Evolutionary conservation across 352 stramenopile genomes (phyloP), one percentile per base, ranked within the genome.

Genomic region (Phytophthora melonis): DNA sequence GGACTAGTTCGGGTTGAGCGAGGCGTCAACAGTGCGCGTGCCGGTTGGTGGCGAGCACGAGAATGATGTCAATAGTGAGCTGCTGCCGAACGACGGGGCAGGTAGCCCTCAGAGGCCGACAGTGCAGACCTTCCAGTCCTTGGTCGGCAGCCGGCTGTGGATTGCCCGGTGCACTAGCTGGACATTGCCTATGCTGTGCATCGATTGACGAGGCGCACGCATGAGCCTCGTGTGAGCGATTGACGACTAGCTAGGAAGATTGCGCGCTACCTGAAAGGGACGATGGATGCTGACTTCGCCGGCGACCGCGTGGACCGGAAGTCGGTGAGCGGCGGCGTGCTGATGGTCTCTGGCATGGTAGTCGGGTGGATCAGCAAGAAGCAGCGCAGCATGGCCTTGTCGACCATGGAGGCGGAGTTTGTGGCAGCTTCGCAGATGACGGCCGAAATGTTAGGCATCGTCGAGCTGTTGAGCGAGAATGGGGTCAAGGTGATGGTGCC

Each of bases 81-180:
- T 45, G 18, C 36, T 45, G 5, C 36, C 36, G 13, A 45, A 45
- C 5, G 36, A 45, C 36, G 13, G 36, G 36, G 11, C 36, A 45
- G 36, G 11, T 45, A 18, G 36, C 36, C 36, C 36, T 45, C 36
- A 45, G 36, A 45, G 36, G 4, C 36, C 36, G 36, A 45, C 36
- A 45, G 36, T 45, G 36, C 10, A 58, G 52, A 75, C 23, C 5
- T 82, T 86, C n/a, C 74, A 79, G 71, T 81, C 76, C 0, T 16
- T 88, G 3, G 63, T 83, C 0, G 77, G 74, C 0, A 84, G 68
- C 11, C 57, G 84, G 19, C 50, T 84, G 2, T 87, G 77, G 74
- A 68, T 78, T 3, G 25, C 75, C 2, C n/a, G 75, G 5, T 85
- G 70, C 56, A 83, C 74, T 3, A 18, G 8, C 71, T 68, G 0